Base-by-base conservation (phyloP, 176 grass and related monocot genomes). In the Alloteropsis semialata region DNA sequence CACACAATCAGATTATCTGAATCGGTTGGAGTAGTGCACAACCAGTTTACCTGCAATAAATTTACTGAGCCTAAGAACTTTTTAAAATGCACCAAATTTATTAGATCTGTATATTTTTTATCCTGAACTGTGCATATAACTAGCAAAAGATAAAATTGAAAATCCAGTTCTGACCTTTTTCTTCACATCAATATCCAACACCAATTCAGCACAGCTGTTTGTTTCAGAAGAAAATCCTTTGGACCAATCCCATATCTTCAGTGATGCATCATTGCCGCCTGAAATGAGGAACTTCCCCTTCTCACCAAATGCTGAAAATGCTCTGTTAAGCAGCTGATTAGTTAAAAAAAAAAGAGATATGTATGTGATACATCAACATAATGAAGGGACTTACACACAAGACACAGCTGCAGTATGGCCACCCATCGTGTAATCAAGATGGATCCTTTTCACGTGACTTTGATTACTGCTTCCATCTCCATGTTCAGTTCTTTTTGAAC, bases 241-340 rank as follows among this genome's bases (percentile, higher is more conserved):
- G 12, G 86, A 91, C 96, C 92, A 98, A 91, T 95, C 83, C 96
- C 96, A 98, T 41, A 98, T 73, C 88, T 98, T 98, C 39, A 98
- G 79, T 32, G 72, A 70, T 75, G 96, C 83, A 84, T 98, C 96
- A 82, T 98, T 98, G 73, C 92, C 96, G 61, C 96, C 96, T 0
- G 96, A 98, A 93, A 95, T 74, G 12, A 98, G 86, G 85, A 93
- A 92, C 62, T 93, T 95, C 5, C 96, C 96, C 75, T 88, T 89
- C 82, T 98, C 96, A 33, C 91, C 89, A 80, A 98, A 98, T 61
- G 76, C 75, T 54, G 96, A 95, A 91, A 98, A 95, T 62, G 92
- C 79, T 38, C 95, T 98, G 88, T 85, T 74, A 87, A 91, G 29
- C 12, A 74, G 77, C 16, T 72, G 27, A 82, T 87, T 81, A 72